phyloP scores from a whole-genome alignment of 345 rosid genomes.

The Camelina hispida region DNA sequence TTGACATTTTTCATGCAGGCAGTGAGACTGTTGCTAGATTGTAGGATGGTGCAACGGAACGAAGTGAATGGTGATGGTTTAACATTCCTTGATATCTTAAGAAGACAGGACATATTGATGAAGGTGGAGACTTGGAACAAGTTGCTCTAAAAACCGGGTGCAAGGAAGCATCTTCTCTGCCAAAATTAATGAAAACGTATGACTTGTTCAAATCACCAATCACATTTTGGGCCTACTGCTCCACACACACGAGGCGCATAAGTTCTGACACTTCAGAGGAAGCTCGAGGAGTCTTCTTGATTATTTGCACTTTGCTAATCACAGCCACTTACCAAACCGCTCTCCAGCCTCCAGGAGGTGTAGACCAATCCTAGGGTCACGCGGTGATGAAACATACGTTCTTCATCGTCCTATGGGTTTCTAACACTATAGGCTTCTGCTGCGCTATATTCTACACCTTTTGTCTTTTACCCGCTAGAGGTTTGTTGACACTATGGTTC shows the following conservation, averaged over 20 bases:
- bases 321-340: slow-evolving; percentile 38
- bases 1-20: slow-evolving; percentile 1
- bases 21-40: slow-evolving; percentile 11
- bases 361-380: slow-evolving; percentile 15
- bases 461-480: slow-evolving; percentile 29
- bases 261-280: slow-evolving; percentile 12
- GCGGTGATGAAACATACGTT: slow-evolving; percentile 27
- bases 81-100: slow-evolving; percentile 11
- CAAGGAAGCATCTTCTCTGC: slow-evolving; percentile 15
- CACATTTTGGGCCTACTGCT: slow-evolving; percentile 11
- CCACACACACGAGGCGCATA: neutral
- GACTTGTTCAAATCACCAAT: slow-evolving; percentile 22
- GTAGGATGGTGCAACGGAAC: slow-evolving; percentile 8
- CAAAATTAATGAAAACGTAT: slow-evolving; percentile 6
- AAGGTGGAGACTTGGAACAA: slow-evolving; percentile 3
- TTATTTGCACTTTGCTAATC: slow-evolving; percentile 31
- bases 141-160: neutral
- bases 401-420: slow-evolving; percentile 28
- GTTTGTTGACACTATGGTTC: slow-evolving; percentile 13
- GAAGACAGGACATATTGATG: neutral
- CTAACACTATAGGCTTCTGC: slow-evolving; percentile 29
- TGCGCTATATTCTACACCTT: slow-evolving; percentile 33
- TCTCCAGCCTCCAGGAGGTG: slow-evolving; percentile 39
- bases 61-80: slow-evolving; percentile 12
- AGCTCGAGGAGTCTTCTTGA: slow-evolving; percentile 28